Evolutionary conservation across 2,329 filamentous ascomycete species (phyloP), one percentile per base, ranked within the genome.

Genomic region (Talaromyces verruculosus): DNA sequence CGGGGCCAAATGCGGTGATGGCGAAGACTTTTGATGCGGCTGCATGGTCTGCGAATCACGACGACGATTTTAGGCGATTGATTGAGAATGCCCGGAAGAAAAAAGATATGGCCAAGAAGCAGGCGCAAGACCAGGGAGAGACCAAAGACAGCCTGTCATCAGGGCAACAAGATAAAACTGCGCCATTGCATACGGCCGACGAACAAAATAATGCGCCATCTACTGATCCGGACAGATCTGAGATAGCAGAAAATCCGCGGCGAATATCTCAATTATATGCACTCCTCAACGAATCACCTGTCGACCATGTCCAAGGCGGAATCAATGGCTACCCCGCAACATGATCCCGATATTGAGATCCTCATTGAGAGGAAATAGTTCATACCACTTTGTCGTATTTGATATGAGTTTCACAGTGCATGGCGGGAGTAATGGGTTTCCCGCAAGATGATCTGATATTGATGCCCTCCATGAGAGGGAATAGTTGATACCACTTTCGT

Each of bases 21-120:
- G 89, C 90, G 71, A 98, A 97, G 74, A 91, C 95, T 67, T 98
- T 98, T 74, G 91, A 97, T 75, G 88, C 88, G 2, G 83, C 84
- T 1, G 89, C 87, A 0, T 97, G 94, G 89, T 88, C 89, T 28
- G 82, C 82, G 7, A 88, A 84, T 67, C 90, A 98, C 77, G 88
- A 88, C 58, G 81, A 81, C 19, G 89, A 92, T 0, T 99, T 97
- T 75, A 88, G 89, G 68, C 85, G 90, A 51, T 77, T 99, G 53
- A 94, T 98, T 71, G 89, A 88, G 2, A 88, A 85, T 71, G 95
- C 94, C 17, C 86, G 87, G 67, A 77, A 87, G 84, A 71, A 85
- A 81, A 72, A 70, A 70, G 57, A 81, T 51, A 71, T 25, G 53
- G 33, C 70, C 1, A 66, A 71, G 25, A 66, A 45, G 11, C 53